phyloP scores from a whole-genome alignment of 1,284 basidiomycete genomes.

The Anthracocystis walkeri region DNA sequence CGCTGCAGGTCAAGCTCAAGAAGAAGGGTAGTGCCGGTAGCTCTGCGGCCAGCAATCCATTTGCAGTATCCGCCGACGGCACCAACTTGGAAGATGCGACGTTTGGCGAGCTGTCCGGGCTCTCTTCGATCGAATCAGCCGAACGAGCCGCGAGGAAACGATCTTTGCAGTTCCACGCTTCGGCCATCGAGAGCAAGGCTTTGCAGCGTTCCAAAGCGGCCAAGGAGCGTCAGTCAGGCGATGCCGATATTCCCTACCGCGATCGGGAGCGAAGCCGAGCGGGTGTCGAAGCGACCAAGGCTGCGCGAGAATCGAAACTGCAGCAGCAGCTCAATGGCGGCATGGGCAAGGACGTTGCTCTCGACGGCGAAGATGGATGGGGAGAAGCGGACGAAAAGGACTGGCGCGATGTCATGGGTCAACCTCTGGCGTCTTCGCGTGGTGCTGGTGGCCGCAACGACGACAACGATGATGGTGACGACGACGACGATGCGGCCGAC shows the following conservation, averaged over 20 bases:
- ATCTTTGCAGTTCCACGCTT: slow-evolving; percentile 66
- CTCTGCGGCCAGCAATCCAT: slow-evolving; percentile 30
- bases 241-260: slow-evolving; percentile 68
- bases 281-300: slow-evolving; percentile 63
- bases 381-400: slow-evolving; percentile 64
- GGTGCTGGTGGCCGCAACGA: slow-evolving; percentile 17
- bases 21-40: slow-evolving; percentile 20
- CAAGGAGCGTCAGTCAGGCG: slow-evolving; percentile 60
- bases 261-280: slow-evolving; percentile 62
- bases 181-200: slow-evolving; percentile 48
- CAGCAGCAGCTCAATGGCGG: slow-evolving; percentile 33
- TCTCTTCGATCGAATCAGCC: slow-evolving; percentile 55
- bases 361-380: slow-evolving; percentile 58
- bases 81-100: slow-evolving; percentile 43
- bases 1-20: slow-evolving; percentile 45
- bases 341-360: slow-evolving; percentile 27
- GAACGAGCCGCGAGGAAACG: slow-evolving; percentile 61
- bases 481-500: slow-evolving; percentile 55
- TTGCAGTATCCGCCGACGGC: slow-evolving; percentile 26
- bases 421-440: slow-evolving; percentile 26
- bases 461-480: slow-evolving; percentile 27
- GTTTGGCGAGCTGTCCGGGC: slow-evolving; percentile 62
- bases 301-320: slow-evolving; percentile 51
- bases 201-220: slow-evolving; percentile 46
- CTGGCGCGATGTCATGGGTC: slow-evolving; percentile 64